Conservation (phyloP, 164 flowering plant genomes). For the Piper longum region DNA sequence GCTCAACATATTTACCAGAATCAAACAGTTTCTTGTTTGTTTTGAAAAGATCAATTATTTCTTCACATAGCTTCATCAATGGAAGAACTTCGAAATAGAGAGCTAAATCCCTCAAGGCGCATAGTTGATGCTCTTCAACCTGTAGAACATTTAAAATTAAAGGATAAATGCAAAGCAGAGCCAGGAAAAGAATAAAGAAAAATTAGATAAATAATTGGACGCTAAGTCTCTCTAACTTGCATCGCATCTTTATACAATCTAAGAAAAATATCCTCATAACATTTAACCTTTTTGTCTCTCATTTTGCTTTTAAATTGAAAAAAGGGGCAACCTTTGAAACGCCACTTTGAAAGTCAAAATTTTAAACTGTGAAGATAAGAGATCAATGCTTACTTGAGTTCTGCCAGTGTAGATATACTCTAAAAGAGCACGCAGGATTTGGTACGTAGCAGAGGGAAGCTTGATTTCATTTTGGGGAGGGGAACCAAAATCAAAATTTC, state of each 20-base stretch:
- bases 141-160: conserved; percentile 11
- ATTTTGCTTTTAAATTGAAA: background rate
- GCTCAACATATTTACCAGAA: conserved; percentile 57
- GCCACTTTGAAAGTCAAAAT: too few species aligned
- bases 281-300: background rate
- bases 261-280: too few species aligned
- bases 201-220: too few species aligned
- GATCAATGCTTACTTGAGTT: conserved; percentile 38
- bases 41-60: conserved; percentile 46
- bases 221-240: too few species aligned
- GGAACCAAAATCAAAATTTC: conserved; percentile 34
- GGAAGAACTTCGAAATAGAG: conserved; percentile 51
- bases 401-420: conserved; percentile 72
- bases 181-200: background rate
- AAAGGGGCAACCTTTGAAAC: too few species aligned
- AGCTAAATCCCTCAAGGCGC: conserved; percentile 47
- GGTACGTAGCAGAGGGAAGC: conserved; percentile 39
- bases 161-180: conserved; percentile 22
- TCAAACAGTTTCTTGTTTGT: conserved; percentile 49
- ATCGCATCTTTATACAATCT: too few species aligned
- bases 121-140: conserved; percentile 59
- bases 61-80: conserved; percentile 69
- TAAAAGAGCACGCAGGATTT: conserved; percentile 61
- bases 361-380: background rate
- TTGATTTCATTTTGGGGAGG: conserved; percentile 29